Base-by-base conservation (phyloP, 768 basidiomycete species). In the Cystobasidium onofrii region DNA sequence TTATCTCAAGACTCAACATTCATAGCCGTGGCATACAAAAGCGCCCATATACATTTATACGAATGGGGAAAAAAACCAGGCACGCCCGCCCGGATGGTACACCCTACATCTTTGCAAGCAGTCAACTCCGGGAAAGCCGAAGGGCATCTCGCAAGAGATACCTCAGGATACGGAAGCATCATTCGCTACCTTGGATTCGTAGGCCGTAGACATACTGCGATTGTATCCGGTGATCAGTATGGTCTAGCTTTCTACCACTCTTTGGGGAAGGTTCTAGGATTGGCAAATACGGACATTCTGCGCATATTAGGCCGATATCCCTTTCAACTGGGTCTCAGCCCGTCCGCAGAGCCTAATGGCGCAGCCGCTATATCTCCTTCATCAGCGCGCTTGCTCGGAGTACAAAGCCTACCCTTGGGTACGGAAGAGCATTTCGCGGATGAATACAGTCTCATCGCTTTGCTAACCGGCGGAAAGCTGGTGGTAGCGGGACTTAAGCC, bases 241-340 rank as follows among this genome's bases (percentile, higher is more conserved):
- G 96, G 96, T 0, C 85, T 97, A 10, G 91, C 92, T 0, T 99
- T 99, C 81, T 96, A 91, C 80, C 94, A 97, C 81, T 90, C 89
- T 69, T 83, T 99, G 2, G 92, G 96, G 31, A 94, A 91, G 80
- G 88, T 98, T 13, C 84, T 98, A 17, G 96, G 96, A 76, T 89
- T 99, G 6, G 94, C 97, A 57, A 93, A 94, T 15, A 88, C 90
- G 18, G 96, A 99, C 80, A 91, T 91, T 39, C 85, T 98, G 55
- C 88, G 96, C 20, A 91, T 99, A 65, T 85, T 98, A 1, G 96
- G 96, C 0, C 90, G 89, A 78, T 95, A 97, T 78, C 90, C 90
- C 1, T 86, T 88, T 15, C 69, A 77, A 0, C 36, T 43, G 6
- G 71, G 13, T 33, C 84, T 84, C 52, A 15, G 46, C 20, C 20